Base-by-base conservation (phyloP, 805 yeast genomes). In the Aciculoconidium aculeatum region DNA sequence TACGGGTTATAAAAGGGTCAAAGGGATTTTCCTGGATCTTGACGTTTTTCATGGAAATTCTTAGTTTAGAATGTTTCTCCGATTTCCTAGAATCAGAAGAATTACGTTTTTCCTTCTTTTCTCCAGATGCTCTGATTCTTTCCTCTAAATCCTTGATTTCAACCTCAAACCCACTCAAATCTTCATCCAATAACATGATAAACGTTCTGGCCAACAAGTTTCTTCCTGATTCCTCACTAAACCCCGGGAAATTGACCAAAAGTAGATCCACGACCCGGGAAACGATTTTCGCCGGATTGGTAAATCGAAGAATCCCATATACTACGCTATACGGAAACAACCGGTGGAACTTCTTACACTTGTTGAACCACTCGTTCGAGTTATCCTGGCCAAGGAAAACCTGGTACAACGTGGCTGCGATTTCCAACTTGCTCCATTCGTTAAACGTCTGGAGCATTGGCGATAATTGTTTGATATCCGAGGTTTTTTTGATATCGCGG, bases 271-370 rank as follows among this genome's bases (percentile, higher is more conserved):
- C 71, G 51, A 90, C 59, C 13, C 79, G 75, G 37, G 87, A 82
- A 61, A 85, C 75, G 15, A 90, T 77, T 23, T 80, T 73, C 57
- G 87, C 75, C 2, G 98, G 97, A 47, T 90, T 90, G 0, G 97
- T 85, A 36, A 80, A 75, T 46, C 77, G 71, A 47, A 92, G 55
- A 13, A 90, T 80, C 12, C 84, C 83, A 23, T 78, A 77, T 53
- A 88, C 73, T 19, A 90, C 49, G 2, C 70, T 59, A 52, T 90
- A 92, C 0, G 97, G 98, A 59, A 90, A 74, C 35, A 85, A 47
- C 17, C 67, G 58, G 56, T 90, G 96, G 21, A 92, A 58, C 34
- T 79, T 72, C 39, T 75, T 75, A 17, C 82, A 60, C 47, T 85
- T 86, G 8, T 71, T 67, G 43, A 80, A 77, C 42, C 83, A 62